Evolutionary conservation across 306 rosid genomes (phyloP), one percentile per base, ranked within the genome.

Genomic region (Gastrolobium villosum): DNA sequence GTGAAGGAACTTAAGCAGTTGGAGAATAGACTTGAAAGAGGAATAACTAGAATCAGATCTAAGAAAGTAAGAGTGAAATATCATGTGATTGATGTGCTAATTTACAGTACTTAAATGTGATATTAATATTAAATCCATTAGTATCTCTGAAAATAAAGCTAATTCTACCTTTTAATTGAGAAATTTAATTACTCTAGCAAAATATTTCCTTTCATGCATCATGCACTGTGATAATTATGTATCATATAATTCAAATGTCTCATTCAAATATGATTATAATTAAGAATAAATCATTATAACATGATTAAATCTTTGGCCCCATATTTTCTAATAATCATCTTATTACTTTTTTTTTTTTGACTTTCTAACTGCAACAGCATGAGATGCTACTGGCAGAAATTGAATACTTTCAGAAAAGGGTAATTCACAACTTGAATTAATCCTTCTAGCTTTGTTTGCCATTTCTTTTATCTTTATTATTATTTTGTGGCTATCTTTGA

Each of bases 1-100:
- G 89, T 90, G 56, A 94, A 92, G 80, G 99, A 94, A 56, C 90
- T 87, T 4, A 92, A 94, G 88, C 99, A 94, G 79, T 77, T 94
- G 35, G 97, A 94, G 87, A 94, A 86, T 57, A 90, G 93, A 77
- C 93, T 94, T 75, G 97, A 90, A 81, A 87, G 95, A 82, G 97
- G 94, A 76, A 81, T 94, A 49, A 76, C 88, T 26, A 88, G 97
- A 84, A 90, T 94, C 88, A 88, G 95, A 80, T 90, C 97, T 62
- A 94, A 90, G 89, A 94, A 94, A 95, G 97, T 94, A 83, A 30
- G 44, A 6, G 50, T 68, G 15, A 3, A 8, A 35, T 49, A 35
- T 34, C 60, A 68, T 67, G 14, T 10, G 3, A 65, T 32, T 32
- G n/a, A 69, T 31, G 40, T 49, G 7, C 30, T 40, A 15, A 50